These are phyloP conservation scores for Panicum miliaceum DNA, from an alignment of 176 grass and related monocot species.

Conservation along the genomic window DNA sequence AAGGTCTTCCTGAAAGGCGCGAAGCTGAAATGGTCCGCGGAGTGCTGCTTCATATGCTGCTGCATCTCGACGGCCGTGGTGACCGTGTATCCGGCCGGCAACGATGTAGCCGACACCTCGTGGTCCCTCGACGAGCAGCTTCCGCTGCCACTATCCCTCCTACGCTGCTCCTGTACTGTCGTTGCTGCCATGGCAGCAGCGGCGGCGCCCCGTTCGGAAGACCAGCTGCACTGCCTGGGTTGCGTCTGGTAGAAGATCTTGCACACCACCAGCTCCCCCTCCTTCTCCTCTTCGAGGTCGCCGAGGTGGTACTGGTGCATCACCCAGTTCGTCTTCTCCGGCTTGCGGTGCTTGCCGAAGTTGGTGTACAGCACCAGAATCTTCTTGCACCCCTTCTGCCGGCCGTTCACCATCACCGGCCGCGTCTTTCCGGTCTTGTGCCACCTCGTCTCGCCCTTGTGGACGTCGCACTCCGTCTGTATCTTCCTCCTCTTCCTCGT, in stretches of 20 bases:
- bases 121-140: slow-evolving; percentile 90
- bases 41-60: slow-evolving; percentile 71
- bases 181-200: neutral
- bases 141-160: slow-evolving; percentile 83
- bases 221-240: slow-evolving; percentile 89
- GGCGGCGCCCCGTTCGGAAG: slow-evolving; percentile 47
- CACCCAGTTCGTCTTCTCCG: slow-evolving; percentile 99
- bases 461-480: slow-evolving; percentile 81
- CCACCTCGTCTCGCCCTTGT: slow-evolving; percentile 91
- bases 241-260: slow-evolving; percentile 99
- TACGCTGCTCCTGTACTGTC: slow-evolving; percentile 51
- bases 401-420: slow-evolving; percentile 82
- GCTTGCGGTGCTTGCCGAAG: slow-evolving; percentile 95
- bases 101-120: slow-evolving; percentile 54
- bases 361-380: slow-evolving; percentile 99
- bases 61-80: slow-evolving; percentile 65
- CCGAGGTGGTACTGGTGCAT: slow-evolving; percentile 99
- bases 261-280: slow-evolving; percentile 93
- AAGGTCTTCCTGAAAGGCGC: slow-evolving; percentile 81
- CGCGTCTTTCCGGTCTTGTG: slow-evolving; percentile 99
- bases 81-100: slow-evolving; percentile 47
- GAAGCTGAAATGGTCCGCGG: slow-evolving; percentile 85
- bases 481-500: slow-evolving; percentile 97
- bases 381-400: slow-evolving; percentile 97
- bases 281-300: slow-evolving; percentile 96